Percentiles rank a stretch among this genome's conserved stretches.
phyloP scores from a whole-genome alignment of 495 filamentous ascomycete species.

The Aspergillus coremiiformis region DNA sequence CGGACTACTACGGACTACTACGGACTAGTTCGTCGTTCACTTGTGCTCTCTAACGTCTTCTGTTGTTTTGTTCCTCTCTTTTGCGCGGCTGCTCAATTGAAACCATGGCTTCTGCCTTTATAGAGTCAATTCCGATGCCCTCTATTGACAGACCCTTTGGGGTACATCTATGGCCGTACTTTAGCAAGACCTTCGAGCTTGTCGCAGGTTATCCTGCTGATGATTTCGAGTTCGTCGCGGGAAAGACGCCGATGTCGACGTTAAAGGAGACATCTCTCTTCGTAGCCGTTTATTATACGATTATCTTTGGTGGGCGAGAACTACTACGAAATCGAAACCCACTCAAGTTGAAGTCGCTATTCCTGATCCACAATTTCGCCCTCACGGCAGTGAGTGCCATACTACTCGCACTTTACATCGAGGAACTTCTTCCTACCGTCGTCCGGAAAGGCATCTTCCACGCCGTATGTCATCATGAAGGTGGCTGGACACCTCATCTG shows the following conservation, averaged over 20 bases:
- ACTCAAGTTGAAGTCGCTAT: slow-evolving; percentile 51
- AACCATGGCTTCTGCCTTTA: neutral
- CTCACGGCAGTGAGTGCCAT: slow-evolving; percentile 52
- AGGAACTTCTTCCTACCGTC: slow-evolving; percentile 55
- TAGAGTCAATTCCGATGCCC: neutral
- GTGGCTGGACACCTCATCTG: slow-evolving; percentile 57
- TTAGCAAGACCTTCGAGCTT: slow-evolving; percentile 66
- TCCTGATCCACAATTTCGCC: slow-evolving; percentile 60
- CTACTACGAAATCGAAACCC: slow-evolving; percentile 50
- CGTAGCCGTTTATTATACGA: slow-evolving; percentile 52
- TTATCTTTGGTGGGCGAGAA: slow-evolving; percentile 57
- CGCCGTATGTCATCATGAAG: slow-evolving; percentile 51
- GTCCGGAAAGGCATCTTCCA: slow-evolving; percentile 51
- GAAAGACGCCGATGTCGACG: slow-evolving; percentile 51
- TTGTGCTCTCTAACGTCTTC: too few relatives aligned
- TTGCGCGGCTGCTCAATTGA: too few relatives aligned
- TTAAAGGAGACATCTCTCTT: slow-evolving; percentile 45
- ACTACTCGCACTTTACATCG: slow-evolving; percentile 51
- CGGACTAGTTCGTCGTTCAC: too few relatives aligned
- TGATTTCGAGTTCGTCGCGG: slow-evolving; percentile 49
- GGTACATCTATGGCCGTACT: slow-evolving; percentile 82
- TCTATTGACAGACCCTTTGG: slow-evolving; percentile 59
- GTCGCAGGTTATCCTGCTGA: slow-evolving; percentile 57
- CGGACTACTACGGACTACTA: too few relatives aligned
- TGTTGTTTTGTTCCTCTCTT: too few relatives aligned